These are phyloP conservation scores for Phytophthora cryptogea DNA, from an alignment of 352 stramenopile genomes.

Conservation along the genomic window DNA sequence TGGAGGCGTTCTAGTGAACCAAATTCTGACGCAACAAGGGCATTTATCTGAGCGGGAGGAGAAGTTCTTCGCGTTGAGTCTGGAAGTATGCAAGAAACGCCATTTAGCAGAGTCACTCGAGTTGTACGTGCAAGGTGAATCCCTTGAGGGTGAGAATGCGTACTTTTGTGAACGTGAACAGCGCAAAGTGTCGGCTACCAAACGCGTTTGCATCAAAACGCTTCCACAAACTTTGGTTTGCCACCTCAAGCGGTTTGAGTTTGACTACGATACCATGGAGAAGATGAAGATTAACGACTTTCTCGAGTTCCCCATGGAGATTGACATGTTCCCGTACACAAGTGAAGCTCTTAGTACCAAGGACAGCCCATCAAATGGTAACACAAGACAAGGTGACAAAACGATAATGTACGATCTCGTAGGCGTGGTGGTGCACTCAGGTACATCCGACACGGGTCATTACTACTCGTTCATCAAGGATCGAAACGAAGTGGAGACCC, in stretches of 20 bases:
- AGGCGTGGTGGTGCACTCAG: constrained; percentile 93
- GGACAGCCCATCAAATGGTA: constrained; percentile 5
- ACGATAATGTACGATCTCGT: constrained; percentile 86
- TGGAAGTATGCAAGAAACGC: constrained; percentile 80
- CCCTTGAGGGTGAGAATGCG: constrained; percentile 76
- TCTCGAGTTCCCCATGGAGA: constrained; percentile 80
- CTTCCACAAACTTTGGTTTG: constrained; percentile 80
- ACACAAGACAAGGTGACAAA: background rate
- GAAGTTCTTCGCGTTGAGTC: constrained; percentile 82
- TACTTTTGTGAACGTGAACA: constrained; percentile 77
- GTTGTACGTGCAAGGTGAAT: constrained; percentile 76
- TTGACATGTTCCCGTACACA: constrained; percentile 93
- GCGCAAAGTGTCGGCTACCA: constrained; percentile 79
- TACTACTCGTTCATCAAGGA: constrained; percentile 96
- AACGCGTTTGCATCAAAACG: constrained; percentile 83
- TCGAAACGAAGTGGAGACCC: constrained; percentile 24
- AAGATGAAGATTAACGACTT: constrained; percentile 90
- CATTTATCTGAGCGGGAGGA: constrained; percentile 84
- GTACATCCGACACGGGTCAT: constrained; percentile 92
- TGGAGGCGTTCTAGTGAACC: constrained; percentile 79
- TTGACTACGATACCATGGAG: constrained; percentile 90
- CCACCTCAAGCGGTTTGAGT: constrained; percentile 89
- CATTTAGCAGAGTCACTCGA: constrained; percentile 62
- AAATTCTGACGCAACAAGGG: constrained; percentile 79
- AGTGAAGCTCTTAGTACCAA: constrained; percentile 50